phyloP scores from a whole-genome alignment of 2,329 filamentous ascomycete species.

The Epichloe sibirici region DNA sequence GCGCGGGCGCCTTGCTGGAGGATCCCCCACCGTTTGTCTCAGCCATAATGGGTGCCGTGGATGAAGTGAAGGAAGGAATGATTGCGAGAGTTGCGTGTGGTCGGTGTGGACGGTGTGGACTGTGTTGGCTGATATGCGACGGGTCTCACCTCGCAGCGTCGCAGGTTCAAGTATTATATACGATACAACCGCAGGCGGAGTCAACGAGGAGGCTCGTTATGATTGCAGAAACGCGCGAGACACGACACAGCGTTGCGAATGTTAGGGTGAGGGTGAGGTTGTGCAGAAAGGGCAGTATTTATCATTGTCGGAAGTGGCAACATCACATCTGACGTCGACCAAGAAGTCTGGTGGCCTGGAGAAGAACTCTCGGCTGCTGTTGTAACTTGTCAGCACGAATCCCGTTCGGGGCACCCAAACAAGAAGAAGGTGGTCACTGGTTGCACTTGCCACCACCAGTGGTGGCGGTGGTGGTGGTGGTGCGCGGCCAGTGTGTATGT shows the following conservation, averaged over 20 bases:
- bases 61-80: conserved; percentile 10
- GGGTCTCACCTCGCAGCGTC: background rate
- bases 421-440: too few relatives aligned
- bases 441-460: too few relatives aligned
- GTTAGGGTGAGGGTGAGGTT: background rate
- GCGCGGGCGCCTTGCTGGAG: conserved; percentile 19
- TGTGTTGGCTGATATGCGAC: background rate
- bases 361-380: background rate
- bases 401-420: background rate
- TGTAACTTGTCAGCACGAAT: background rate
- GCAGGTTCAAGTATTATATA: too few relatives aligned
- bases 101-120: background rate
- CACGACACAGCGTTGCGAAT: too few relatives aligned
- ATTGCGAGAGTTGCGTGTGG: background rate
- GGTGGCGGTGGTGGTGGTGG: background rate
- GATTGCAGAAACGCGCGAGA: too few relatives aligned
- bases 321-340: background rate
- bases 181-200: too few relatives aligned
- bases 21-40: conserved; percentile 16
- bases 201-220: too few relatives aligned
- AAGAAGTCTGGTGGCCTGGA: background rate
- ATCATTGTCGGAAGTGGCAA: background rate
- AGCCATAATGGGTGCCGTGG: conserved; percentile 10
- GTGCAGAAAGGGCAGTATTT: background rate
- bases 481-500: background rate